Evolutionary conservation across 1,284 basidiomycete species (phyloP).

Genomic region (Boletellus deceptivus): DNA sequence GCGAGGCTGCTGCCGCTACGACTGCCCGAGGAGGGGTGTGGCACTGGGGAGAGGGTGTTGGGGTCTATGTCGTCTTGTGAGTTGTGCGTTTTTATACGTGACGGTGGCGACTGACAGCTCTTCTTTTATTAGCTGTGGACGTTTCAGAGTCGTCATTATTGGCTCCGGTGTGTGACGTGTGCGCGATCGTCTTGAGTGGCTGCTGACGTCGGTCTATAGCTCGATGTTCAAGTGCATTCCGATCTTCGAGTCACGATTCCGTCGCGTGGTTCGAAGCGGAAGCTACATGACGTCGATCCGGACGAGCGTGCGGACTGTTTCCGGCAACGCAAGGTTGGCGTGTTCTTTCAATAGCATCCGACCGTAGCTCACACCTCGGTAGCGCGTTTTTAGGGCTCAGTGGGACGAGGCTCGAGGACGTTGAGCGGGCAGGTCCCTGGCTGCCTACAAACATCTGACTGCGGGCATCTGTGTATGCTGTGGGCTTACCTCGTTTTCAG

Average conservation of each 20-base stretch:
- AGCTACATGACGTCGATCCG: constrained; percentile 22
- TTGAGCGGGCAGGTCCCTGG: constrained; percentile 2
- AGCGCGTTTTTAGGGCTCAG: constrained; percentile 16
- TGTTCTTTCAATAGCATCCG: neutral
- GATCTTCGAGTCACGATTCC: constrained; percentile 28
- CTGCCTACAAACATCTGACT: no score
- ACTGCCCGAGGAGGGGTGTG: constrained; percentile 22
- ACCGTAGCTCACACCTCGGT: constrained; percentile 1
- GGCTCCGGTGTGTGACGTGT: neutral
- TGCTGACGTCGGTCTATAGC: neutral
- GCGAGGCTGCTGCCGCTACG: constrained; percentile 25
- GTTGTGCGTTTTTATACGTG: neutral
- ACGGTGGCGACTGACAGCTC: no score
- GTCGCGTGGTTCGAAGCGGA: constrained; percentile 22
- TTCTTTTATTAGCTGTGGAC: neutral
- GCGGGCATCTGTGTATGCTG: no score
- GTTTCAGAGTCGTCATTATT: neutral
- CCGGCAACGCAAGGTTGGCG: constrained; percentile 21
- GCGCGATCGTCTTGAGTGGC: neutral
- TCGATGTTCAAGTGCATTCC: constrained; percentile 1
- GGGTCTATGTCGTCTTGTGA: neutral
- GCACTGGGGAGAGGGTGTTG: neutral
- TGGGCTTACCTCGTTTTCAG: no score
- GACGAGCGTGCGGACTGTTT: neutral
- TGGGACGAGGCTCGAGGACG: constrained; percentile 5